These are phyloP conservation scores for Nemania abortiva DNA, from an alignment of 2,329 filamentous ascomycete species.

Conservation along the genomic window DNA sequence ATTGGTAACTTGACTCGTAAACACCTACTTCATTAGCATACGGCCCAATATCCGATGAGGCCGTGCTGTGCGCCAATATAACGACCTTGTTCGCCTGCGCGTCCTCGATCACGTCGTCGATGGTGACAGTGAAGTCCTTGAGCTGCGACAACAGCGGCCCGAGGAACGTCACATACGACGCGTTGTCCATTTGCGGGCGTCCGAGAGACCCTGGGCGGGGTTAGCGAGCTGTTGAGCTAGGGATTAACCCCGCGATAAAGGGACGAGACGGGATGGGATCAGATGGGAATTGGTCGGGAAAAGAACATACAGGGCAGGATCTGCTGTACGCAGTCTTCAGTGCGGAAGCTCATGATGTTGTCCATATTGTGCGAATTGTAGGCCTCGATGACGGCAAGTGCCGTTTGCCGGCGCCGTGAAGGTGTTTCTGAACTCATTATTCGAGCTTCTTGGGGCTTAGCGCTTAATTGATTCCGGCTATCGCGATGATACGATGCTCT, in stretches of 20 bases:
- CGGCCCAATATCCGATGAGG: slow-evolving; percentile 37
- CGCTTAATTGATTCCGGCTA: background rate
- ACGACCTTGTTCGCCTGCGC: slow-evolving; percentile 41
- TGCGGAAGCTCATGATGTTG: slow-evolving; percentile 31
- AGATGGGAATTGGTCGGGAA: background rate
- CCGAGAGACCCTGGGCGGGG: slow-evolving; percentile 28
- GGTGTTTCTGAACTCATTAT: slow-evolving; percentile 9
- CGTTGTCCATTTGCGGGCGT: slow-evolving; percentile 31
- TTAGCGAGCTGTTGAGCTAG: background rate
- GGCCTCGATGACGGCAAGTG: slow-evolving; percentile 30
- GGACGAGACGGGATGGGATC: background rate
- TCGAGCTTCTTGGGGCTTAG: background rate
- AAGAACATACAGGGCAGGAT: slow-evolving; percentile 31
- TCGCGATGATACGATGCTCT: background rate
- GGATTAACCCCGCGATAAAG: background rate
- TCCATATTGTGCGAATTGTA: slow-evolving; percentile 32
- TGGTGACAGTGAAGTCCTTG: slow-evolving; percentile 22
- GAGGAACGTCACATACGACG: slow-evolving; percentile 24
- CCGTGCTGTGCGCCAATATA: slow-evolving; percentile 37
- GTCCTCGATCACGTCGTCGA: slow-evolving; percentile 40
- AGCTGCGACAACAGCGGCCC: slow-evolving; percentile 21
- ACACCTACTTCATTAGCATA: slow-evolving; percentile 39
- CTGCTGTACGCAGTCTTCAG: slow-evolving; percentile 26
- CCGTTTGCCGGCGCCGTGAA: slow-evolving; percentile 30
- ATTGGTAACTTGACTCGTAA: background rate